A percentile compares a stretch with the other conserved stretches of the same genome.
Evolutionary conservation across 768 basidiomycete species (phyloP).

Genomic region (Clavulina sp.): DNA sequence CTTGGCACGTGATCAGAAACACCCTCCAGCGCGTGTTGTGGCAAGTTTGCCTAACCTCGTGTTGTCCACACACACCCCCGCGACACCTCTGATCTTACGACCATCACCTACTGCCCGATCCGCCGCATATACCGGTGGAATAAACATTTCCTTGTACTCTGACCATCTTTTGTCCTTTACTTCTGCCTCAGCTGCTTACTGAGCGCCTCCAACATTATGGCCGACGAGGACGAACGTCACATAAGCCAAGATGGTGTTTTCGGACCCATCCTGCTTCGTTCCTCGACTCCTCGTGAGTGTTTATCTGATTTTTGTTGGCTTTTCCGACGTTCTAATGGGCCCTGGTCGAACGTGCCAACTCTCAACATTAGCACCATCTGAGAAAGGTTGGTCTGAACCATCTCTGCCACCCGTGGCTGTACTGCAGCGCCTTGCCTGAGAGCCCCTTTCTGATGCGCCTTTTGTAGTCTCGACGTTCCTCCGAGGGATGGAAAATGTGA

Average conservation of each 20-base stretch:
- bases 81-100: too few species aligned
- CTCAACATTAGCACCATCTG: background rate
- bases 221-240: too few species aligned
- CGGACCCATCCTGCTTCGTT: background rate
- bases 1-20: too few species aligned
- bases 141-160: too few species aligned
- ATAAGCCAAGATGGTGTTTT: background rate
- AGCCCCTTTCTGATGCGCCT: background rate
- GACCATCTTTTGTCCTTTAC: too few species aligned
- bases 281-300: background rate
- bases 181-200: too few species aligned
- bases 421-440: background rate
- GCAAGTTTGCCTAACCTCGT: too few species aligned
- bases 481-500: background rate
- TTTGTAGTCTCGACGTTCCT: background rate
- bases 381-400: background rate
- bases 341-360: background rate
- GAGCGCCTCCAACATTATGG: too few species aligned
- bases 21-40: too few species aligned
- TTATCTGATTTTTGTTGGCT: background rate
- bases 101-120: too few species aligned
- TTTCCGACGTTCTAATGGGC: background rate
- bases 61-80: too few species aligned
- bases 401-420: background rate
- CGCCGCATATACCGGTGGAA: too few species aligned